Evolutionary conservation across 2,329 filamentous ascomycete genomes (phyloP).

Genomic region (Talaromyces sp.): DNA sequence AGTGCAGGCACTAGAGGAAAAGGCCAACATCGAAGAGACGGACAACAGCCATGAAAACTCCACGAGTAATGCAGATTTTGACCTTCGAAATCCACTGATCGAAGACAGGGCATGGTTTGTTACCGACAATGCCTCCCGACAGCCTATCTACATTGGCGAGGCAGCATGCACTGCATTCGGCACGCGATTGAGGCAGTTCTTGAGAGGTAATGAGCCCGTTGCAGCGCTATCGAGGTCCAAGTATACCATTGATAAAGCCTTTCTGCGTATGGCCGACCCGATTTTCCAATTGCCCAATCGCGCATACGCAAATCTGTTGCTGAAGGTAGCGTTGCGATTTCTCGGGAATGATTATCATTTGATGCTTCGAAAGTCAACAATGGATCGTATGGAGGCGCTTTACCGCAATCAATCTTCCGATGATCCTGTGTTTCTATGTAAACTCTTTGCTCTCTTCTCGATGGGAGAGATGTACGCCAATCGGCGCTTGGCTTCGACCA

Average conservation of each 20-base stretch:
- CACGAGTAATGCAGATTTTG: slow-evolving; percentile 4
- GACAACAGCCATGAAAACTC: background rate
- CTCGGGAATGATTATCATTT: slow-evolving; percentile 16
- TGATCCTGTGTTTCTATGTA: slow-evolving; percentile 13
- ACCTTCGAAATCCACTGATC: slow-evolving; percentile 12
- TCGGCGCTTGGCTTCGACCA: slow-evolving; percentile 9
- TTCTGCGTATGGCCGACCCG: slow-evolving; percentile 10
- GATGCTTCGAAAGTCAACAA: slow-evolving; percentile 13
- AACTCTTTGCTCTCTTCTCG: slow-evolving; percentile 15
- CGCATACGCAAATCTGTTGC: slow-evolving; percentile 13
- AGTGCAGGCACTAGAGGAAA: background rate
- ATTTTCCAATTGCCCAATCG: slow-evolving; percentile 13
- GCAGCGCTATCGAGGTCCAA: slow-evolving; percentile 10
- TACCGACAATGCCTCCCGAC: slow-evolving; percentile 10
- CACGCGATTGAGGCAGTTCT: slow-evolving; percentile 12
- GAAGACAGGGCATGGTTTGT: slow-evolving; percentile 14
- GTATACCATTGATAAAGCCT: slow-evolving; percentile 10
- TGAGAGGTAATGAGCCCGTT: slow-evolving; percentile 10
- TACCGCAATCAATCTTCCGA: slow-evolving; percentile 10
- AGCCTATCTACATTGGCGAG: slow-evolving; percentile 13
- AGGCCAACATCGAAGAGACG: background rate
- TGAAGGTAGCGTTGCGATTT: slow-evolving; percentile 15
- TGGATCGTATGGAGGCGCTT: slow-evolving; percentile 12
- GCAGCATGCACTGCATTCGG: slow-evolving; percentile 13
- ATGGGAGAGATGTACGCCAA: slow-evolving; percentile 16